A percentile compares a stretch with the other conserved stretches of the same genome.
phyloP scores from a whole-genome alignment of 140 eudicot genomes.

The Cichorium intybus region DNA sequence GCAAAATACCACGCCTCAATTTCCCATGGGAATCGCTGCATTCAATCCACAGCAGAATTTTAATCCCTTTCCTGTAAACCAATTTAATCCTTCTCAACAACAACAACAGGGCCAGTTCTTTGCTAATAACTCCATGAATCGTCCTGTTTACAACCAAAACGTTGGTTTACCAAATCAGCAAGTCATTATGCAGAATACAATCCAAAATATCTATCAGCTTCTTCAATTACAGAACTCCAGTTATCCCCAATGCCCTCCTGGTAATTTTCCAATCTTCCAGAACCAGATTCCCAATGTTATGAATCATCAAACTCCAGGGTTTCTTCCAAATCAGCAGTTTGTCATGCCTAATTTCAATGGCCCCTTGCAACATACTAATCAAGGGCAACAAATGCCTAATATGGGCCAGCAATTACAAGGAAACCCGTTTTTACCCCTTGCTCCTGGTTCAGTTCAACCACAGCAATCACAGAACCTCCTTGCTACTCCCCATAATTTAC shows the following conservation, averaged over 20 bases:
- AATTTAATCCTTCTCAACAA: conserved; percentile 23
- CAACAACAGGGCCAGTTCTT: conserved; percentile 22
- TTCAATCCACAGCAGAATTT: conserved; percentile 27
- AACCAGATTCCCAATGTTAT: conserved; percentile 18
- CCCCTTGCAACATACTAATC: conserved; percentile 21
- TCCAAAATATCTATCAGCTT: conserved; percentile 36
- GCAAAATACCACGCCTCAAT: conserved; percentile 7
- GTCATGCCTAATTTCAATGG: conserved; percentile 12
- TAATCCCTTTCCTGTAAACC: conserved; percentile 17
- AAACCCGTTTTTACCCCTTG: conserved; percentile 16
- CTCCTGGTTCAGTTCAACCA: conserved; percentile 18
- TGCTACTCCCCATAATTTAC: conserved; percentile 13
- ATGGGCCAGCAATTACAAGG: conserved; percentile 24
- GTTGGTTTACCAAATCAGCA: conserved; percentile 22
- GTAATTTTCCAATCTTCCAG: conserved; percentile 21
- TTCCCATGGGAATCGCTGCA: conserved; percentile 20
- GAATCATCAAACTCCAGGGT: conserved; percentile 24
- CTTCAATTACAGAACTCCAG: conserved; percentile 31
- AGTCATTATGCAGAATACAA: conserved; percentile 33
- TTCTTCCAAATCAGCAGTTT: conserved; percentile 31
- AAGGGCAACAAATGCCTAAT: conserved; percentile 6
- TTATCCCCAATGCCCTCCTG: conserved; percentile 18
- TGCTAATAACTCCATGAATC: conserved; percentile 14
- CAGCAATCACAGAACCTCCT: conserved; percentile 18
- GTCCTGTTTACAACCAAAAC: conserved; percentile 21